These are phyloP conservation scores for Aspergillus latus DNA, from an alignment of 2,329 filamentous ascomycete genomes.

Conservation along the genomic window DNA sequence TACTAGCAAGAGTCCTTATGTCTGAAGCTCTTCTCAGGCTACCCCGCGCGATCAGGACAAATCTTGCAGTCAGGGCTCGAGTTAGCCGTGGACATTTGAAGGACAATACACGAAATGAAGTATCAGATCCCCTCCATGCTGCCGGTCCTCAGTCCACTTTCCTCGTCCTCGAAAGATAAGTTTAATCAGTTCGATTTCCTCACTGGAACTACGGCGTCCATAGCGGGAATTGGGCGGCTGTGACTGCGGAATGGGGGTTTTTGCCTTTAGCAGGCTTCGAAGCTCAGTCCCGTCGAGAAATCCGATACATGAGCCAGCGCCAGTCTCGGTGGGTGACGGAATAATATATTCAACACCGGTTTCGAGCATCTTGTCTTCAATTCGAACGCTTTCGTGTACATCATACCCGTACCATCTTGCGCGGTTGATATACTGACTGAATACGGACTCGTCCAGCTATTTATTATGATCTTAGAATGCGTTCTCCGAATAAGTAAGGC, in stretches of 20 bases:
- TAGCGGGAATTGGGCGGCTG: no score
- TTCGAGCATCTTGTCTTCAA: background rate
- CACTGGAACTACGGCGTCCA: background rate
- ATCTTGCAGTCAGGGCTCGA: no score
- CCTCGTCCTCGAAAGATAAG: background rate
- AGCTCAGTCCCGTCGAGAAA: background rate
- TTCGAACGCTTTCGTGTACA: background rate
- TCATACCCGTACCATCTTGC: constrained; percentile 3
- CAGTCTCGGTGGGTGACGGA: background rate
- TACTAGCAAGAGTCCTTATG: no score
- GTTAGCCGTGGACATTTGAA: no score
- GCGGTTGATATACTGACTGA: background rate
- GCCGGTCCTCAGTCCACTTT: background rate
- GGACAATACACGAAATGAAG: constrained; percentile 1
- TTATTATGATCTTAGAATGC: no score
- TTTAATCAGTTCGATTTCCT: background rate
- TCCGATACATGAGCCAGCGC: background rate
- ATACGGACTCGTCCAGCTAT: background rate
- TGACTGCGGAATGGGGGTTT: background rate
- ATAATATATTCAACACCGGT: background rate
- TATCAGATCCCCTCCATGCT: background rate
- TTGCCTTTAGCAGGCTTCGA: background rate
- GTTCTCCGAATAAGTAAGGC: no score
- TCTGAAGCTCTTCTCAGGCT: no score
- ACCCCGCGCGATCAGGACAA: no score